Evolutionary conservation across 1,284 basidiomycete species (phyloP).

Genomic region (Ceratobasidium sp.): DNA sequence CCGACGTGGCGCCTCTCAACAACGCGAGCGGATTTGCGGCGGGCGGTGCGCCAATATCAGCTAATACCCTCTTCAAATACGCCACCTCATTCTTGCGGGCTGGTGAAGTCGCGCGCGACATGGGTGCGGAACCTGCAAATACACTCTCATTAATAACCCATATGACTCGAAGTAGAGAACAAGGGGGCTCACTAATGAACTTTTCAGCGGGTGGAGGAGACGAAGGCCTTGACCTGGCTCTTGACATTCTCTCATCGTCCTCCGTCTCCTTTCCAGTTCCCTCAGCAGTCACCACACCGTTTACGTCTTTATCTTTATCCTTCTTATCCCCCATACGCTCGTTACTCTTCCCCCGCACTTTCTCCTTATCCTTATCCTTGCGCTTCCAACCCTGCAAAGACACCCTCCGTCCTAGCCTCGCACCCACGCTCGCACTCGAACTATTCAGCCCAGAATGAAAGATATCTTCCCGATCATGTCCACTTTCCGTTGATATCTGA

Average conservation of each 20-base stretch:
- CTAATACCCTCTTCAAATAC: slow-evolving; percentile 71
- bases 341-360: slow-evolving; percentile 26
- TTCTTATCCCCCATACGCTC: slow-evolving; percentile 19
- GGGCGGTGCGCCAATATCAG: slow-evolving; percentile 57
- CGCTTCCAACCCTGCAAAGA: slow-evolving; percentile 40
- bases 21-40: slow-evolving; percentile 25
- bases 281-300: background rate
- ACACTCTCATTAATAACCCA: background rate
- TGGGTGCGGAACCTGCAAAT: background rate
- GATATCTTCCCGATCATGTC: slow-evolving; percentile 39
- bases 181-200: no score
- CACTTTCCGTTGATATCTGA: slow-evolving; percentile 40
- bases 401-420: slow-evolving; percentile 19
- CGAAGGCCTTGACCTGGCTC: background rate
- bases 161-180: no score
- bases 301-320: background rate
- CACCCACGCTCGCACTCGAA: slow-evolving; percentile 14
- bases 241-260: background rate
- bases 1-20: slow-evolving; percentile 24
- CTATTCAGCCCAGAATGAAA: background rate
- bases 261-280: slow-evolving; percentile 6
- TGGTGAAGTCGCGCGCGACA: slow-evolving; percentile 32
- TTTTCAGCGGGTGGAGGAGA: background rate
- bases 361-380: slow-evolving; percentile 39
- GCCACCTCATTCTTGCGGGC: slow-evolving; percentile 58